These are phyloP conservation scores for Xylaria sp. DNA, from an alignment of 2,329 filamentous ascomycete species.

Conservation along the genomic window DNA sequence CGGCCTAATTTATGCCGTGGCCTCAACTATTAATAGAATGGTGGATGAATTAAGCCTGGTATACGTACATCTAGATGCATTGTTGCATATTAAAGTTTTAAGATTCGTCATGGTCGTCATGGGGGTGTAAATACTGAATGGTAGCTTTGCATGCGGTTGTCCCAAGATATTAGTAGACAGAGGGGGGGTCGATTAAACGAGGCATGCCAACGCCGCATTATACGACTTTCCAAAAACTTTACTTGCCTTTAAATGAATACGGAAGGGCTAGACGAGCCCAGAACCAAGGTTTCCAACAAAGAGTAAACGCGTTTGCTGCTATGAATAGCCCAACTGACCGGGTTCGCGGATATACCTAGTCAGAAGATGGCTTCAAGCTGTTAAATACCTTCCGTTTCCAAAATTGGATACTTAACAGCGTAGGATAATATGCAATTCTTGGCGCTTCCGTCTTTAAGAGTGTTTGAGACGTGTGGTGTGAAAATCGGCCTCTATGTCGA, in stretches of 20 bases:
- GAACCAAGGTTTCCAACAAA: neutral
- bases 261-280: conserved; percentile 24
- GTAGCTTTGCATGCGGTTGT: conserved; percentile 3
- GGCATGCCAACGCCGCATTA: neutral
- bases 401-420: conserved; percentile 8
- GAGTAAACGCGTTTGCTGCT: conserved; percentile 19
- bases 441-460: neutral
- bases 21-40: conserved; percentile 18
- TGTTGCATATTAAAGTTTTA: conserved; percentile 4
- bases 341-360: conserved; percentile 27
- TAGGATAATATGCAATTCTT: neutral
- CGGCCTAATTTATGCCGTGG: neutral
- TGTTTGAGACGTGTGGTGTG: neutral
- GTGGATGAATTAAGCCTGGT: neutral
- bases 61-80: neutral
- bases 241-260: conserved; percentile 6
- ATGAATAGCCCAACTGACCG: conserved; percentile 31
- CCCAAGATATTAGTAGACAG: neutral
- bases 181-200: neutral
- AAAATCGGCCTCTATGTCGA: neutral
- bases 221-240: conserved; percentile 7
- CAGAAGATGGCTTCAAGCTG: conserved; percentile 13
- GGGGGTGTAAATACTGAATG: neutral
- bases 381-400: conserved; percentile 25
- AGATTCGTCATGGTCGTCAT: neutral